Percentiles rank a stretch among this genome's conserved stretches.
Evolutionary conservation across 495 filamentous ascomycete species (phyloP).

Genomic region (Podospora pseudoanserina): DNA sequence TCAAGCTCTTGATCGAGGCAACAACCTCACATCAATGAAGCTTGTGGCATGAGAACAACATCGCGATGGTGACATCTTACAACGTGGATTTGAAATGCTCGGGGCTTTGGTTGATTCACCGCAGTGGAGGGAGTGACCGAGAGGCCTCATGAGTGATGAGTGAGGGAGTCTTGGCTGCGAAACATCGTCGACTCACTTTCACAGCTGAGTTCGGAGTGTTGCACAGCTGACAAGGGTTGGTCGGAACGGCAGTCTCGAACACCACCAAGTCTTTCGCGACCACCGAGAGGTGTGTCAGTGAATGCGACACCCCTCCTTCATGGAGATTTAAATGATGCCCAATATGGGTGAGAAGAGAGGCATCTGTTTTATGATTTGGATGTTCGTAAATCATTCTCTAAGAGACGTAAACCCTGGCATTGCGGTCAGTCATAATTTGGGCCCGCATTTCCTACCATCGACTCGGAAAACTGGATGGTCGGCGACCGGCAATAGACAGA

Average conservation of each 20-base stretch:
- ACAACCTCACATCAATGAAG: not conserved
- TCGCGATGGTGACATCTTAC: not conserved
- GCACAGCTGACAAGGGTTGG: constrained; percentile 3
- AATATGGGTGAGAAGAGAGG: not conserved
- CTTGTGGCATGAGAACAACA: not conserved
- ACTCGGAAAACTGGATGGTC: not conserved
- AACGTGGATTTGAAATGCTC: not conserved
- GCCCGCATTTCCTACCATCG: not conserved
- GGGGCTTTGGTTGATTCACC: not conserved
- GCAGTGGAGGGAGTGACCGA: not conserved
- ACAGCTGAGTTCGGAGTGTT: constrained; percentile 1
- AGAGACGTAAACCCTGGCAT: not conserved
- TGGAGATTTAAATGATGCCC: not conserved
- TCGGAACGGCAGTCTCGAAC: not conserved
- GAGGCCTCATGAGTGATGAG: constrained; percentile 3
- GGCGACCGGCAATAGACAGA: not conserved
- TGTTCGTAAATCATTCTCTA: not conserved
- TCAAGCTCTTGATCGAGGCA: not conserved
- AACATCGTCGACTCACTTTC: not conserved
- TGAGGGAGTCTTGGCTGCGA: not conserved
- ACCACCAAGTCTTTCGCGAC: not conserved
- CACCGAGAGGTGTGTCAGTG: not conserved
- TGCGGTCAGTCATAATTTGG: not conserved
- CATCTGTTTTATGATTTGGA: no score
- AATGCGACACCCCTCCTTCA: not conserved